Percentiles rank a stretch among this genome's conserved stretches.
Evolutionary conservation across 805 yeast genomes (phyloP).

Genomic region (Wickerhamiella kazuoi): DNA sequence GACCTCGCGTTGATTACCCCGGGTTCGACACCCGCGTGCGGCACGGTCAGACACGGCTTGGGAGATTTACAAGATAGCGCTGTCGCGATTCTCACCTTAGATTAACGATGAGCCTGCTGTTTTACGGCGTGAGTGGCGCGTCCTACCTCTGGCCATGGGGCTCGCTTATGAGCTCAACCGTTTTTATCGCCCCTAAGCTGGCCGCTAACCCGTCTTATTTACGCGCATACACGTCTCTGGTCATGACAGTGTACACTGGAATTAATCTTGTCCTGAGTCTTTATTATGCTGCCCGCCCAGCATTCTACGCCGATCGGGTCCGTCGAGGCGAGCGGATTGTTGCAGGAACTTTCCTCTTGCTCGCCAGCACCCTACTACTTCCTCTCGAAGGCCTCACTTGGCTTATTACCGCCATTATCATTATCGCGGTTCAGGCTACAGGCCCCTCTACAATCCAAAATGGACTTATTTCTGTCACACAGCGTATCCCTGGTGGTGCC

Average conservation of each 20-base stretch:
- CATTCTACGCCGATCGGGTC: constrained; percentile 40
- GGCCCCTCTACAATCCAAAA: constrained; percentile 78
- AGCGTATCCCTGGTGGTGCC: constrained; percentile 20
- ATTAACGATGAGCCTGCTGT: constrained; percentile 15
- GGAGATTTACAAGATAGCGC: too few species aligned
- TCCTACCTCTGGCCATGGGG: constrained; percentile 96
- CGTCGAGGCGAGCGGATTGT: constrained; percentile 43
- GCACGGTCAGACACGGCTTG: too few species aligned
- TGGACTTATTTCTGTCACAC: constrained; percentile 81
- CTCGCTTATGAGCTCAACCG: constrained; percentile 70
- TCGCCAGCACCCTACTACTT: constrained; percentile 26
- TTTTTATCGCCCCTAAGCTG: constrained; percentile 54
- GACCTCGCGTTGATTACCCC: too few species aligned
- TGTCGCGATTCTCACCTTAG: too few species aligned
- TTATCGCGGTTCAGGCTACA: constrained; percentile 47
- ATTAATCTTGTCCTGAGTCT: constrained; percentile 43
- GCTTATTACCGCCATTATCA: constrained; percentile 36
- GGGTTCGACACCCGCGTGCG: too few species aligned
- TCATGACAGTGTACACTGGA: constrained; percentile 74
- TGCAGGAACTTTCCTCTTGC: constrained; percentile 34
- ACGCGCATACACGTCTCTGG: constrained; percentile 54
- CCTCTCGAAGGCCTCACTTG: constrained; percentile 8
- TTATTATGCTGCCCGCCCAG: constrained; percentile 50
- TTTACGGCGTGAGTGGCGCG: constrained; percentile 54
- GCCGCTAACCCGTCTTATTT: constrained; percentile 21